phyloP scores from a whole-genome alignment of 768 basidiomycete species.

The Macrolepiota albuminosa region DNA sequence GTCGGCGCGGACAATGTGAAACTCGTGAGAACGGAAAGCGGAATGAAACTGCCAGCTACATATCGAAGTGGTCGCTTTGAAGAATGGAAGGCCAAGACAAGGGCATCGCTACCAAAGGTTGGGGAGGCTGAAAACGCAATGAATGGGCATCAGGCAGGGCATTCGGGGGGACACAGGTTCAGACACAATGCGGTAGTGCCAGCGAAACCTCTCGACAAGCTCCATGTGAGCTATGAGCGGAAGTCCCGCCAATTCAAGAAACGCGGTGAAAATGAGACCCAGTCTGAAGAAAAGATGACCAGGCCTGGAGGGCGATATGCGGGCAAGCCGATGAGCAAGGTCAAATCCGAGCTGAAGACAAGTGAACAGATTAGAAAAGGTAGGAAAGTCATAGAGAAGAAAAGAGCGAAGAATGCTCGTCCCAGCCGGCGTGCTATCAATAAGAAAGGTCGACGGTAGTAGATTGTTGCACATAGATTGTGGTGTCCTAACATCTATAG shows the following conservation, averaged over 20 bases:
- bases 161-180: constrained; percentile 56
- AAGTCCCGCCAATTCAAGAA: constrained; percentile 60
- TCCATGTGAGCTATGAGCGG: constrained; percentile 67
- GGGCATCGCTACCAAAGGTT: constrained; percentile 67
- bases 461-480: neutral
- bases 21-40: constrained; percentile 89
- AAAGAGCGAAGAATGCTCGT: constrained; percentile 78
- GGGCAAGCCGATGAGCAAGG: constrained; percentile 55
- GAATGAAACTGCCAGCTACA: constrained; percentile 83
- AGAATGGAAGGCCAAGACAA: constrained; percentile 86
- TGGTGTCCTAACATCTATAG: neutral
- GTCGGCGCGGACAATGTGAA: constrained; percentile 90
- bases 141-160: constrained; percentile 26
- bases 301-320: constrained; percentile 46
- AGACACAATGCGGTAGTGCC: constrained; percentile 61
- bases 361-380: constrained; percentile 83
- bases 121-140: constrained; percentile 71
- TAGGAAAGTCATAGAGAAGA: constrained; percentile 59
- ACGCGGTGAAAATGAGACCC: constrained; percentile 23
- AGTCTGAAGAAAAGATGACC: constrained; percentile 17
- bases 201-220: constrained; percentile 76
- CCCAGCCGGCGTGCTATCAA: constrained; percentile 33
- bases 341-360: constrained; percentile 82
- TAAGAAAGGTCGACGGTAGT: constrained; percentile 40
- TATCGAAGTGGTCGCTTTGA: constrained; percentile 94